These are phyloP conservation scores for Fragaria nilgerrensis DNA, from an alignment of 306 rosid genomes.

Conservation along the genomic window DNA sequence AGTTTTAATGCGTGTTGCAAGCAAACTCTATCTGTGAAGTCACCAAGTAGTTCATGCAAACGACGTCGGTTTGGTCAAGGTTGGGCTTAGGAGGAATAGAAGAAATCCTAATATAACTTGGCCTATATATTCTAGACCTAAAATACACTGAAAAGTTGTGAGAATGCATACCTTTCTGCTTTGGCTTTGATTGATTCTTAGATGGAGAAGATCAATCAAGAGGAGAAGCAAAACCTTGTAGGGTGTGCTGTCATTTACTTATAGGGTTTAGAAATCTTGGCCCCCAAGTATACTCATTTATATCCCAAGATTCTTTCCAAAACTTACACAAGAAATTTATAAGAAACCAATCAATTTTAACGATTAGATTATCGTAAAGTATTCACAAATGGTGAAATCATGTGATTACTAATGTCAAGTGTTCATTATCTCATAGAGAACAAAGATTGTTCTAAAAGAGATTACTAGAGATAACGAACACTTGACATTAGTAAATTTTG, in stretches of 20 bases:
- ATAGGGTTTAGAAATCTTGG: neutral
- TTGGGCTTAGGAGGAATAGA: neutral
- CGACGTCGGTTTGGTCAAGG: neutral
- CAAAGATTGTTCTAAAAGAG: neutral
- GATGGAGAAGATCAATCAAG: neutral
- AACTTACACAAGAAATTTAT: neutral
- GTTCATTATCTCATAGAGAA: neutral
- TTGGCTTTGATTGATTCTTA: neutral
- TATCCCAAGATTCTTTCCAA: neutral
- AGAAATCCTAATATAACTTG: neutral
- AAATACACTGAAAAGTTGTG: neutral
- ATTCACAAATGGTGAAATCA: neutral
- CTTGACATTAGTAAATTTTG: no score
- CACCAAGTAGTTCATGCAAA: neutral
- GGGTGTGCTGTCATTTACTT: no score
- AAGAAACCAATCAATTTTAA: no score
- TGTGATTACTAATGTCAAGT: neutral
- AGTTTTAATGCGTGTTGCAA: constrained; percentile 27
- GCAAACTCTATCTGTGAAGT: constrained; percentile 17
- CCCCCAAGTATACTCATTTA: neutral
- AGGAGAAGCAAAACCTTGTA: neutral
- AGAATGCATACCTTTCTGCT: neutral
- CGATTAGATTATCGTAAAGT: neutral
- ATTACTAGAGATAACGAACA: no score
- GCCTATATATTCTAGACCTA: neutral